Evolutionary conservation across 2,329 filamentous ascomycete species (phyloP).

Genomic region (Xylariaceae sp.): DNA sequence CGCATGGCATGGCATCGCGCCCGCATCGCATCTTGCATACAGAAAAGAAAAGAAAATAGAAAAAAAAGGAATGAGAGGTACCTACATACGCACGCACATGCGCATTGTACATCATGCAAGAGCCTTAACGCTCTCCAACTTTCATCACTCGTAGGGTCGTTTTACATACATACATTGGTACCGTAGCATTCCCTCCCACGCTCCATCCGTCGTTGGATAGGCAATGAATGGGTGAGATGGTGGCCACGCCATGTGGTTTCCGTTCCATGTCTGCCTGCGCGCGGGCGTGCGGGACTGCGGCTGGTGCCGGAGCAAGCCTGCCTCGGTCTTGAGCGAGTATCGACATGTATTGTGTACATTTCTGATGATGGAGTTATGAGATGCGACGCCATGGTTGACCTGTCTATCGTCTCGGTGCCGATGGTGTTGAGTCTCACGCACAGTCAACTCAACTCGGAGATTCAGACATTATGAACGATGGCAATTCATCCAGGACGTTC

Average conservation of each 20-base stretch:
- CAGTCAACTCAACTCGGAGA: neutral
- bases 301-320: conserved; percentile 14
- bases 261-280: conserved; percentile 5
- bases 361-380: neutral
- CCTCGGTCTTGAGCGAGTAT: conserved; percentile 12
- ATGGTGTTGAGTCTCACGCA: neutral
- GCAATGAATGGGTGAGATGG: conserved; percentile 1
- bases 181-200: neutral
- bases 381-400: conserved; percentile 3
- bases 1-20: neutral
- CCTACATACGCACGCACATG: too few species aligned
- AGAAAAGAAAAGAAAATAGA: neutral
- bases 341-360: neutral
- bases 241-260: conserved; percentile 18
- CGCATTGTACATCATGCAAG: neutral
- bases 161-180: neutral
- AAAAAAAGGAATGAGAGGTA: too few species aligned
- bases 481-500: neutral
- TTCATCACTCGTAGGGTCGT: too few species aligned
- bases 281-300: conserved; percentile 16
- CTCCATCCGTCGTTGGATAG: conserved; percentile 1
- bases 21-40: conserved; percentile 13
- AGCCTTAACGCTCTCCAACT: neutral
- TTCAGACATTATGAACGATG: neutral
- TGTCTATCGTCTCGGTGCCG: neutral